Evolutionary conservation across 139 green algal species (phyloP).

Genomic region (Asterochloris erici): DNA sequence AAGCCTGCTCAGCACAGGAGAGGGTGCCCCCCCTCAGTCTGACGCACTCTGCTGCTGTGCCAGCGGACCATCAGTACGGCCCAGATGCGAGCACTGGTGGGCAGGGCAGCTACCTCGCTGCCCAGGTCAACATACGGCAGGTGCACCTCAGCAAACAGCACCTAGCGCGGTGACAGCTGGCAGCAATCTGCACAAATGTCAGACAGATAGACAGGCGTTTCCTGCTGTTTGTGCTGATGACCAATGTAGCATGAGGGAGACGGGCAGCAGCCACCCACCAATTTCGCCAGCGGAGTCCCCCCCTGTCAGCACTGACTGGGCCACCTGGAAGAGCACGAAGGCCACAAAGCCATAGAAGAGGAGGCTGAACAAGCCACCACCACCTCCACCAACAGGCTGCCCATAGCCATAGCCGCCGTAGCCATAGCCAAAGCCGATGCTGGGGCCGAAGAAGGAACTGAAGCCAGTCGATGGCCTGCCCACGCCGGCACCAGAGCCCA

Average conservation of each 20-base stretch:
- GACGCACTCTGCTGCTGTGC: background rate
- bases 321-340: background rate
- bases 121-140: background rate
- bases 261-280: background rate
- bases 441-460: conserved; percentile 14
- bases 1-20: background rate
- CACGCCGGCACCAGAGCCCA: background rate
- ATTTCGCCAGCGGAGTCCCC: background rate
- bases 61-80: background rate
- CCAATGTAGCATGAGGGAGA: background rate
- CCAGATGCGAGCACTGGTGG: conserved; percentile 16
- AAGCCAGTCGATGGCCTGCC: background rate
- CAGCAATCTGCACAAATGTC: background rate
- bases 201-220: background rate
- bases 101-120: conserved; percentile 9
- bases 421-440: conserved; percentile 14
- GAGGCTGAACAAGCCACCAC: conserved; percentile 31
- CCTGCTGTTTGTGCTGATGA: background rate
- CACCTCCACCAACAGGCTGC: conserved; percentile 26
- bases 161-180: too few species aligned
- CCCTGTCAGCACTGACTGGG: background rate
- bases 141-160: background rate
- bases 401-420: conserved; percentile 16
- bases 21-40: too few species aligned
- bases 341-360: conserved; percentile 33